Percentiles rank a stretch among this genome's conserved stretches.
Evolutionary conservation across 2,329 filamentous ascomycete species (phyloP).

Genomic region (Mycosphaerella sp.): DNA sequence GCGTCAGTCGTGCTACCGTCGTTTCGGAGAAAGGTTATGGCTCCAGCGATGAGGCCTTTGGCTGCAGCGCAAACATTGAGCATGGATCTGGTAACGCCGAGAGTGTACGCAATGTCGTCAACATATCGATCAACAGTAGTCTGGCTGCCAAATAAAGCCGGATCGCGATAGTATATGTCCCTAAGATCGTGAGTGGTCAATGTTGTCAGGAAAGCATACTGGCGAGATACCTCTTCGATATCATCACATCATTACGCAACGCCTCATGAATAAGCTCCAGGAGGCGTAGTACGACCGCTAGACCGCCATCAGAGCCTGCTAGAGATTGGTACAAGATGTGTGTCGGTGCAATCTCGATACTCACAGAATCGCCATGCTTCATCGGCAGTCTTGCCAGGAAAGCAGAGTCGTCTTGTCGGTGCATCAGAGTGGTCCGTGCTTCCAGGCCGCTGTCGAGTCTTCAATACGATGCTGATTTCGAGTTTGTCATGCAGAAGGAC

Average conservation of each 20-base stretch:
- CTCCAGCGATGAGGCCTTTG: constrained; percentile 64
- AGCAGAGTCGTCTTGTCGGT: constrained; percentile 34
- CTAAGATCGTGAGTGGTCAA: constrained; percentile 39
- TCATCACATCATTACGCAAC: constrained; percentile 41
- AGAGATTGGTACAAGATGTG: no score
- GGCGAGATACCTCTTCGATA: constrained; percentile 51
- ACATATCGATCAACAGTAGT: constrained; percentile 62
- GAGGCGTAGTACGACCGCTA: constrained; percentile 51
- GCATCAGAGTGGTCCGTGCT: constrained; percentile 6
- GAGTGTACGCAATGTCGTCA: constrained; percentile 65
- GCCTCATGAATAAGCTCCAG: constrained; percentile 51
- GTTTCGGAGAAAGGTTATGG: constrained; percentile 43
- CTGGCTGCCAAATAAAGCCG: constrained; percentile 64
- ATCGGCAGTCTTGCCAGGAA: constrained; percentile 49
- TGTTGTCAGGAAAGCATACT: not conserved
- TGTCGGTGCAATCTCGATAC: not conserved
- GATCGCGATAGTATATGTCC: constrained; percentile 73
- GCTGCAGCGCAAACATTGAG: constrained; percentile 68
- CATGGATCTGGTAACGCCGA: constrained; percentile 56
- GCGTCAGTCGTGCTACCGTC: constrained; percentile 42
- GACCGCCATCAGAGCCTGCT: constrained; percentile 3
- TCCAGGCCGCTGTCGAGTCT: constrained; percentile 25
- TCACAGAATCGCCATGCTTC: constrained; percentile 55
- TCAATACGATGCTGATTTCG: constrained; percentile 46
- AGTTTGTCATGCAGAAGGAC: constrained; percentile 41